Evolutionary conservation across 768 basidiomycete genomes (phyloP).

Genomic region (Termitomyces sp.): DNA sequence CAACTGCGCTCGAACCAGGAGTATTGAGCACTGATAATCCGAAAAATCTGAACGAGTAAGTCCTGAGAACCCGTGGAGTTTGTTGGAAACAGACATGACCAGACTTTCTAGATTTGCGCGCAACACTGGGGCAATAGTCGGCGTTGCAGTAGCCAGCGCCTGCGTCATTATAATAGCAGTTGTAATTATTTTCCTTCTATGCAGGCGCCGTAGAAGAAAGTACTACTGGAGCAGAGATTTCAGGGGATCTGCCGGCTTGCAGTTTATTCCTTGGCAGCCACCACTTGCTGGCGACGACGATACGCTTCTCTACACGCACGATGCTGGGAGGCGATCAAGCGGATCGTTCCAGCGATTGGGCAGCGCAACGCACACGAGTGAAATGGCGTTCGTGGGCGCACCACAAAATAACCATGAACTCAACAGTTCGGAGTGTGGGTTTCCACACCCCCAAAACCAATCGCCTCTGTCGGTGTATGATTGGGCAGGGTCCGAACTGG

Average conservation of each 20-base stretch:
- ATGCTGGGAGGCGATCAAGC: constrained; percentile 2
- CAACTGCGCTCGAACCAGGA: constrained; percentile 21
- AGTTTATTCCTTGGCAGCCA: constrained; percentile 20
- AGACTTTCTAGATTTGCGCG: constrained; percentile 24
- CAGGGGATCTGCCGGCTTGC: constrained; percentile 10
- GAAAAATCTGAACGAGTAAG: constrained; percentile 17
- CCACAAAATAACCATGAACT: constrained; percentile 8
- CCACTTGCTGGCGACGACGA: constrained; percentile 27
- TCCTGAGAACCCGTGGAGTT: not conserved
- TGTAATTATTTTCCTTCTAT: constrained; percentile 25
- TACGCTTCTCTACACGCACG: constrained; percentile 9
- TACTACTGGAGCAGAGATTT: constrained; percentile 4
- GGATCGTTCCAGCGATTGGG: constrained; percentile 10
- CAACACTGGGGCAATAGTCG: constrained; percentile 33
- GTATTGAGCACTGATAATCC: constrained; percentile 26
- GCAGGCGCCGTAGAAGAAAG: constrained; percentile 19
- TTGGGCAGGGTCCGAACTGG: constrained; percentile 7
- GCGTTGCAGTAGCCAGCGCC: constrained; percentile 26
- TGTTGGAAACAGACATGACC: not conserved
- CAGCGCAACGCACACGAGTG: constrained; percentile 12
- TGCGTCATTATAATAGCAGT: constrained; percentile 22
- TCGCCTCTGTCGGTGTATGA: constrained; percentile 13
- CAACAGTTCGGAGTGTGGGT: constrained; percentile 19
- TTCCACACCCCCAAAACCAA: constrained; percentile 7
- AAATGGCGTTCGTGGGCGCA: constrained; percentile 6